phyloP scores from a whole-genome alignment of 768 basidiomycete species.

The Amanita brunnescens region DNA sequence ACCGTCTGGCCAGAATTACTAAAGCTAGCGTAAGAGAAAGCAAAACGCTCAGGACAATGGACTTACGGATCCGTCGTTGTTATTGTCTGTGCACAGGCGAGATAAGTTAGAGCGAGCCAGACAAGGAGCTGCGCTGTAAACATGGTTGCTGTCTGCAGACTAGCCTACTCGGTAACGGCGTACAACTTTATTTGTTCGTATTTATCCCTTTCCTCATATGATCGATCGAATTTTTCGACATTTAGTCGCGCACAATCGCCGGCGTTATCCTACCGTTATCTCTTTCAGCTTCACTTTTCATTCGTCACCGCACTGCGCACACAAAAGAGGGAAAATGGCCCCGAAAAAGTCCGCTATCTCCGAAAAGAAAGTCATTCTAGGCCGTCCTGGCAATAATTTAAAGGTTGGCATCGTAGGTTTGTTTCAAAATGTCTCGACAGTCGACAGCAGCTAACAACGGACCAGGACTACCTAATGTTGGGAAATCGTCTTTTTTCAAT shows the following conservation, averaged over 20 bases:
- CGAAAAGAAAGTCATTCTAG: slow-evolving; percentile 85
- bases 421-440: slow-evolving; percentile 22
- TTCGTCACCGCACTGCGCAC: slow-evolving; percentile 26
- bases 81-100: slow-evolving; percentile 34
- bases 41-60: neutral
- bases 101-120: slow-evolving; percentile 12
- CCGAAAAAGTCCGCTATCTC: slow-evolving; percentile 74
- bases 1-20: slow-evolving; percentile 37
- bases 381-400: slow-evolving; percentile 92
- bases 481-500: slow-evolving; percentile 99
- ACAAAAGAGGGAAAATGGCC: slow-evolving; percentile 69
- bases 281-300: neutral
- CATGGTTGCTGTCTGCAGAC: neutral
- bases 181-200: neutral
- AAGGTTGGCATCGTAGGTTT: slow-evolving; percentile 98
- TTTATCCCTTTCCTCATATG: neutral
- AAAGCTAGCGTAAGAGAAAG: slow-evolving; percentile 13
- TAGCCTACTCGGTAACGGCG: neutral
- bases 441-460: slow-evolving; percentile 14
- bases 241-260: slow-evolving; percentile 10
- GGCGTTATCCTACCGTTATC: neutral
- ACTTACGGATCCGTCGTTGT: slow-evolving; percentile 44
- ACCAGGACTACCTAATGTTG: slow-evolving; percentile 88
- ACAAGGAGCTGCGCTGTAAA: slow-evolving; percentile 6
- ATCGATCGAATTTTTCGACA: neutral